Percentiles rank a stretch among this genome's conserved stretches.
Conservation (phyloP, 208 protist species). For the Leishmania arabica region DNA sequence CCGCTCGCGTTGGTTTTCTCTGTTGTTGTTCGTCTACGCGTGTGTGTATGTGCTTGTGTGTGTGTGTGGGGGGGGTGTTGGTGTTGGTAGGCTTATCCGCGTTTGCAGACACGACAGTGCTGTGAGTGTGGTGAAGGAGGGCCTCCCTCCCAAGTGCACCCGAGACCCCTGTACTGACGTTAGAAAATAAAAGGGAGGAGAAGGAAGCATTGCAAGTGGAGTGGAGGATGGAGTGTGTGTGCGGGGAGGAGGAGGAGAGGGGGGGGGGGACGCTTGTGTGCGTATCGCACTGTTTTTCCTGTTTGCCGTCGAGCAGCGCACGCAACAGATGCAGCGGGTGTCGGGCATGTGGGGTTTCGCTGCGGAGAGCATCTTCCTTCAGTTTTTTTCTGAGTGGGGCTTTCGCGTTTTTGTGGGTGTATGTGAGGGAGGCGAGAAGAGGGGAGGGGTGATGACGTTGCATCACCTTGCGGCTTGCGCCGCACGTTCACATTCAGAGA, state of each 20-base stretch:
- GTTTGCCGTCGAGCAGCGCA: background rate
- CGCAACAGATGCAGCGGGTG: no score
- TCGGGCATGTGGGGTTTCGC: background rate
- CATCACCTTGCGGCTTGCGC: no score
- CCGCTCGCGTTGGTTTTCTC: background rate
- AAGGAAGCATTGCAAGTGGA: background rate
- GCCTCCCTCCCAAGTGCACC: background rate
- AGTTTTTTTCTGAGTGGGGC: no score
- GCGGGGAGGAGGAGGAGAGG: background rate
- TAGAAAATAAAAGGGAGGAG: background rate
- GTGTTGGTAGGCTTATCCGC: background rate
- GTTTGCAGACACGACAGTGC: background rate
- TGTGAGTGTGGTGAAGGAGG: background rate
- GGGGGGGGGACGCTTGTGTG: background rate
- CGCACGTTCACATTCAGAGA: no score
- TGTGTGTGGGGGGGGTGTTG: no score
- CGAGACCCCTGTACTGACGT: background rate
- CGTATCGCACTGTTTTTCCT: background rate
- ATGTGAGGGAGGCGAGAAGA: background rate
- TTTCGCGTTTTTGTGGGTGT: background rate
- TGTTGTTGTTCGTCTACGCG: background rate
- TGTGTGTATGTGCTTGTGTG: background rate
- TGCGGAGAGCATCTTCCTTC: background rate
- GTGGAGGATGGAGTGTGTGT: background rate
- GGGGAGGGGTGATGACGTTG: background rate